Evolutionary conservation across 78 protist genomes (phyloP), one percentile per base, ranked within the genome.

Genomic region (Tieghemostelium lacteum): DNA sequence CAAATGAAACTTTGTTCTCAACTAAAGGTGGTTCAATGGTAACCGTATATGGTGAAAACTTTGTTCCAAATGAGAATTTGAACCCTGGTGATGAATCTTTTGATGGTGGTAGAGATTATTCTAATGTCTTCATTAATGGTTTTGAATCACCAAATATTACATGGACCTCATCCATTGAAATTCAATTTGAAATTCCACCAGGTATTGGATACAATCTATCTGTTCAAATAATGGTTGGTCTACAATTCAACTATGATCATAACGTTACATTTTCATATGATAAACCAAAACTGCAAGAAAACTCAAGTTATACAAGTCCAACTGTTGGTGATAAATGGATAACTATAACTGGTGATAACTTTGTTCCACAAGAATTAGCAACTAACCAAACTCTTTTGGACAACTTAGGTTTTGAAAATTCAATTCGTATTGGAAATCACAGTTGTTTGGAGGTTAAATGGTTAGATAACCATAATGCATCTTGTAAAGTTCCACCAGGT

Each of bases 161-260:
- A 7, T 3, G 17, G 36, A 67, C 8, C n/a, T 26, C 1, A 3
- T 10, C 52, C 36, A 55, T 3, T 49, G 33, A 26, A 3, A 3
- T 49, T 34, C 58, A 22, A 4, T 20, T 36, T 50, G 39, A 0
- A 1, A 29, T 77, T n/a, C 55, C 73, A 12, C 87, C 87, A 20
- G 87, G 87, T 26, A 66, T 77, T 52, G 87, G 87, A 29, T 52
- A 63, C 24, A 52, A 77, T 37, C 10, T 77, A 24, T 5, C 65
- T 2, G 40, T 77, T 16, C 8, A 4, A 3, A 17, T 54, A 3
- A 49, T 37, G 1, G 34, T 72, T 34, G 78, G 78, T 55, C 36
- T 8, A 42, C 85, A 74, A 61, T 31, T 31, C 28, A 28, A 5
- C 3, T 7, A 24, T 26, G 62, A 3, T 7, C 24, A 60, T 20